A percentile compares a stretch with the other conserved stretches of the same genome.
Evolutionary conservation across 192 early-diverging fungal species (phyloP).

Genomic region (Coemansia guatemalensis): DNA sequence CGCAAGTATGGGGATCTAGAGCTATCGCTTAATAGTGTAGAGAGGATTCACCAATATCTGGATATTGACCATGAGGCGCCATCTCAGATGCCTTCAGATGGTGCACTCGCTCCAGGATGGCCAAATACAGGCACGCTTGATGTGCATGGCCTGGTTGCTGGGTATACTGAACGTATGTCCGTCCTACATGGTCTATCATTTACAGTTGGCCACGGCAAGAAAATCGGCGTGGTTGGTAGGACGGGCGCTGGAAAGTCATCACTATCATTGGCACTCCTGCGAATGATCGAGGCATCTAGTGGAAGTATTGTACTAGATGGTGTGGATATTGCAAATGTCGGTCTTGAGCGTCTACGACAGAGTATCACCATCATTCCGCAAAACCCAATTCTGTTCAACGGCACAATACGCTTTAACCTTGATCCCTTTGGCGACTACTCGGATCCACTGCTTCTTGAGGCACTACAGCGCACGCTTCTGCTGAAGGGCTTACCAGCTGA

Average conservation of each 20-base stretch:
- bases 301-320: constrained; percentile 74
- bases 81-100: constrained; percentile 53
- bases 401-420: constrained; percentile 78
- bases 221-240: constrained; percentile 87
- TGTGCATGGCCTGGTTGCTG: constrained; percentile 63
- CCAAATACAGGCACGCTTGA: constrained; percentile 68
- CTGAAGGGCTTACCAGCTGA: constrained; percentile 2
- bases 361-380: constrained; percentile 85
- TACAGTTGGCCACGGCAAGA: constrained; percentile 64
- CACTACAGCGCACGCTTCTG: constrained; percentile 22
- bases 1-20: constrained; percentile 73
- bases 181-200: constrained; percentile 72
- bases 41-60: constrained; percentile 77
- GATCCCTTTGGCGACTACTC: constrained; percentile 78
- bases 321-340: constrained; percentile 69
- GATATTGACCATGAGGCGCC: constrained; percentile 74
- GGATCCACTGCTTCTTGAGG: constrained; percentile 40
- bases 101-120: constrained; percentile 58
- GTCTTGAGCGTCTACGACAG: constrained; percentile 69
- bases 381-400: constrained; percentile 74
- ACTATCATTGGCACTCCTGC: constrained; percentile 65
- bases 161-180: constrained; percentile 59
- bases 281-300: constrained; percentile 65
- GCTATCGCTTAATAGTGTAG: constrained; percentile 75
- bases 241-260: constrained; percentile 81